Conservation (phyloP, 1,284 basidiomycete genomes). For the Trichosporon faecale region DNA sequence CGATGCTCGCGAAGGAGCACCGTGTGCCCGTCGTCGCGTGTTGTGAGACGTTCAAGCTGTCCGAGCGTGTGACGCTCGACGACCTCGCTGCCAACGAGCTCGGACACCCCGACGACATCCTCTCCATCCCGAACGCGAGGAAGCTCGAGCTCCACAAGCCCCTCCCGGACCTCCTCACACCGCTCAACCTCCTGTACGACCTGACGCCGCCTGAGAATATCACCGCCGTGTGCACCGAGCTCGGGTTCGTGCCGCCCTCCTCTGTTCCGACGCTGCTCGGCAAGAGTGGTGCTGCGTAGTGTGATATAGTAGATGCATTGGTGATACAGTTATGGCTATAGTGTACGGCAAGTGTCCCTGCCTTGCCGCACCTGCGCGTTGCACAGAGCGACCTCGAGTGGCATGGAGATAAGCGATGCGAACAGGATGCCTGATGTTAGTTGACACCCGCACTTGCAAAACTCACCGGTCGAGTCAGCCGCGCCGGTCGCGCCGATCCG, state of each 20-base stretch:
- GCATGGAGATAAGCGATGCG: slow-evolving; percentile 74
- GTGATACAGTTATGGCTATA: slow-evolving; percentile 52
- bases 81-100: slow-evolving; percentile 95
- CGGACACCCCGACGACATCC: slow-evolving; percentile 56
- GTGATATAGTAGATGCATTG: neutral
- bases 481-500: slow-evolving; percentile 79
- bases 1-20: slow-evolving; percentile 89
- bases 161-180: slow-evolving; percentile 56
- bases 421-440: slow-evolving; percentile 63
- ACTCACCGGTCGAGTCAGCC: slow-evolving; percentile 48
- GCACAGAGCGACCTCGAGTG: slow-evolving; percentile 77
- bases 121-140: slow-evolving; percentile 29
- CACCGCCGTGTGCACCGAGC: slow-evolving; percentile 91
- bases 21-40: slow-evolving; percentile 92
- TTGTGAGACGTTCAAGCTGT: slow-evolving; percentile 98
- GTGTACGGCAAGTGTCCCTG: slow-evolving; percentile 66
- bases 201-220: slow-evolving; percentile 83
- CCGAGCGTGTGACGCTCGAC: slow-evolving; percentile 88
- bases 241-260: slow-evolving; percentile 78
- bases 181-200: slow-evolving; percentile 83
- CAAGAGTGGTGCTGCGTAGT: slow-evolving; percentile 24
- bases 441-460: slow-evolving; percentile 58
- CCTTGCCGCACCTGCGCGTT: slow-evolving; percentile 68
- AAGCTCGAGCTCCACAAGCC: slow-evolving; percentile 20
- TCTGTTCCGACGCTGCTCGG: slow-evolving; percentile 54